A percentile compares a stretch with the other conserved stretches of the same genome.
Evolutionary conservation across 2,329 filamentous ascomycete species (phyloP).

Genomic region (Diaporthe citrichinensis): DNA sequence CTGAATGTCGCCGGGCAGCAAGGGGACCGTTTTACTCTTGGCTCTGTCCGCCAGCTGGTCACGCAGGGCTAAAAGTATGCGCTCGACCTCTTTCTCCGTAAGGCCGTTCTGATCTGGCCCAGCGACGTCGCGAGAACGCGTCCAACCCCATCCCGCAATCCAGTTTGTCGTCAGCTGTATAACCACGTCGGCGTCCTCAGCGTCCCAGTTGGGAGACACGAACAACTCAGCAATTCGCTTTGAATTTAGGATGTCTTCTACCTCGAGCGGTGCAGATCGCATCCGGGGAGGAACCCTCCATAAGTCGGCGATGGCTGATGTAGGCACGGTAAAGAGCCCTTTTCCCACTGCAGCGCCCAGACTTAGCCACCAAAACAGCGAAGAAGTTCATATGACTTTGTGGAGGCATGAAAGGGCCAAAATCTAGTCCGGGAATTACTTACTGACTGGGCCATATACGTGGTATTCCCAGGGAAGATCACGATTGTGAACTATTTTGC

Average conservation of each 20-base stretch:
- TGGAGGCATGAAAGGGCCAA: no score
- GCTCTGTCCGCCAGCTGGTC: not conserved
- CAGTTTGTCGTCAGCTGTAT: slow-evolving; percentile 1
- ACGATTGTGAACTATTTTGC: not conserved
- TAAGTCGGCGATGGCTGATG: not conserved
- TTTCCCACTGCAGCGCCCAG: not conserved
- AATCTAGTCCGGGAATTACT: no score
- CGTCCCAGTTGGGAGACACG: not conserved
- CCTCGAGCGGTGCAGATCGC: not conserved
- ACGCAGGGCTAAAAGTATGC: not conserved
- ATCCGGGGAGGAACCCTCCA: not conserved
- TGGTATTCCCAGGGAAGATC: slow-evolving; percentile 19
- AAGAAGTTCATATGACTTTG: not conserved
- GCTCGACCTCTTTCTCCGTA: not conserved
- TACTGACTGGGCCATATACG: not conserved
- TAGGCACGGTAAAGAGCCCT: not conserved
- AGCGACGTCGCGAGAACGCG: not conserved
- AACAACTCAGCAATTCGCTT: not conserved
- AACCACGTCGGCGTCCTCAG: not conserved
- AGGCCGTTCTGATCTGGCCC: not conserved
- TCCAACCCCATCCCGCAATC: slow-evolving; percentile 6
- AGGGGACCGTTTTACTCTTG: not conserved
- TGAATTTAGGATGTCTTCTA: not conserved
- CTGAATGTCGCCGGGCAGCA: not conserved
- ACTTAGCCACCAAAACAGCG: not conserved